A percentile compares a stretch with the other conserved stretches of the same genome.
phyloP scores from a whole-genome alignment of 1,139 yeast species.

The Blastobotrys arbuscula region DNA sequence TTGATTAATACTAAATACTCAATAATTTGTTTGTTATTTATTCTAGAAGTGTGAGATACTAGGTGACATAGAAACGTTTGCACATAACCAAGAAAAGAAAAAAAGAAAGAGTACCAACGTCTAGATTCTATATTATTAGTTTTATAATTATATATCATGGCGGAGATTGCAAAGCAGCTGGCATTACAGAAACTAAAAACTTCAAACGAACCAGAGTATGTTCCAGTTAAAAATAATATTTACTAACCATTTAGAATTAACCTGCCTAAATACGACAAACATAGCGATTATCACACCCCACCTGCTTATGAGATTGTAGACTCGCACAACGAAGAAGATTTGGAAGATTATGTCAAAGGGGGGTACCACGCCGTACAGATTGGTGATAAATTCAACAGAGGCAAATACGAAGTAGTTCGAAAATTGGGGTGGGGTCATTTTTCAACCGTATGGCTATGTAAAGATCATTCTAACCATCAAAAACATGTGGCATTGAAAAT shows the following conservation, averaged over 20 bases:
- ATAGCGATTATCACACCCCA: slow-evolving; percentile 5
- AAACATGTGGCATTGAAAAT: slow-evolving; percentile 79
- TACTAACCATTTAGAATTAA: background rate
- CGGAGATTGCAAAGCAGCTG: slow-evolving; percentile 15
- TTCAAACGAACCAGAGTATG: too few species aligned
- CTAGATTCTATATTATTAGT: too few species aligned
- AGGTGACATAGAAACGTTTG: too few species aligned
- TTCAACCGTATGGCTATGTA: slow-evolving; percentile 84
- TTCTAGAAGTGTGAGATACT: too few species aligned
- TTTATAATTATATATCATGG: too few species aligned
- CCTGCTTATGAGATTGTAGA: slow-evolving; percentile 13
- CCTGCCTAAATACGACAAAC: slow-evolving; percentile 13
- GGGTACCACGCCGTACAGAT: slow-evolving; percentile 83
- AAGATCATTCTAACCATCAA: slow-evolving; percentile 40
- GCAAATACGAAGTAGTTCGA: slow-evolving; percentile 60
- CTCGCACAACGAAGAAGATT: slow-evolving; percentile 54
- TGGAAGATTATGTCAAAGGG: slow-evolving; percentile 67
- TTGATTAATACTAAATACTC: too few species aligned
- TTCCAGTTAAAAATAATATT: background rate
- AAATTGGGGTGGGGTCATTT: slow-evolving; percentile 93
- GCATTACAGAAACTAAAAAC: slow-evolving; percentile 12
- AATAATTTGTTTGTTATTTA: too few species aligned
- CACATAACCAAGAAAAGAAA: too few species aligned
- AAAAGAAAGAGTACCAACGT: too few species aligned
- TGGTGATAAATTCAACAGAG: slow-evolving; percentile 60